Percentiles rank a stretch among this genome's conserved stretches.
phyloP scores from a whole-genome alignment of 2,329 filamentous ascomycete genomes.

The Sclerotinia borealis region DNA sequence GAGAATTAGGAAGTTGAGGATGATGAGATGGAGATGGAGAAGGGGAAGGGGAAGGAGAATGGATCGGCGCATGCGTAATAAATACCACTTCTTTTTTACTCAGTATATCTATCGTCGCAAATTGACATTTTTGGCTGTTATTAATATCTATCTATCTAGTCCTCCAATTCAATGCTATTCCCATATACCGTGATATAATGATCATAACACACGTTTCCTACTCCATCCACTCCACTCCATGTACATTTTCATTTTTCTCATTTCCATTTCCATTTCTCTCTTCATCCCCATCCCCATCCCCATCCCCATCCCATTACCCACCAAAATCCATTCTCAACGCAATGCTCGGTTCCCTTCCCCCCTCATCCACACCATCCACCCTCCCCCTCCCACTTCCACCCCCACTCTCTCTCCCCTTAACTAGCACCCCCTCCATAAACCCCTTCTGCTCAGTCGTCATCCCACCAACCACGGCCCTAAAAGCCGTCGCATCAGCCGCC shows the following conservation, averaged over 20 bases:
- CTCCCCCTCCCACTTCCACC: constrained; percentile 37
- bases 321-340: constrained; percentile 93
- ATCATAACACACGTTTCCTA: background rate
- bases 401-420: constrained; percentile 48
- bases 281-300: background rate
- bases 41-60: background rate
- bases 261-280: background rate
- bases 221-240: background rate
- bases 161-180: background rate
- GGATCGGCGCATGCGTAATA: background rate
- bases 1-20: too few species aligned
- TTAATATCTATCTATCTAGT: background rate
- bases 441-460: constrained; percentile 65
- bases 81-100: background rate
- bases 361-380: constrained; percentile 38
- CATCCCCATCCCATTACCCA: constrained; percentile 36
- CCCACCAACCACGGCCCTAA: constrained; percentile 65
- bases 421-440: constrained; percentile 77
- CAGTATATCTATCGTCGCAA: background rate
- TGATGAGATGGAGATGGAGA: too few species aligned
- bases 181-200: background rate
- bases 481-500: constrained; percentile 63
- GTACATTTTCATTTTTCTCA: background rate
- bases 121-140: background rate
- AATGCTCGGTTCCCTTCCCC: constrained; percentile 68